phyloP scores from a whole-genome alignment of 2,329 filamentous ascomycete species.

The Dactylellina drechsleri region DNA sequence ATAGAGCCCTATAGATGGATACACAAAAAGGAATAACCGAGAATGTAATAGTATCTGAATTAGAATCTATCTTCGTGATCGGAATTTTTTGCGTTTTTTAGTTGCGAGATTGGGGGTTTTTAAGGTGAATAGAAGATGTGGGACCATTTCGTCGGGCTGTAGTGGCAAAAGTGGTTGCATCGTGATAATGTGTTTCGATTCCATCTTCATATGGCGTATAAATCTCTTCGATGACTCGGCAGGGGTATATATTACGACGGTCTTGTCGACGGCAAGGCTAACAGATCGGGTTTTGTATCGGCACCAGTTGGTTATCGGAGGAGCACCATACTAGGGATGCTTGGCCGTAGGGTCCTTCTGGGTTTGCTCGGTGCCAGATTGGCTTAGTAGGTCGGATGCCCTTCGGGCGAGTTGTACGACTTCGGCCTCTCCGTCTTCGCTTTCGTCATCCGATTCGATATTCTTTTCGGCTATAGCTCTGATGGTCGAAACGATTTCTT shows the following conservation, averaged over 20 bases:
- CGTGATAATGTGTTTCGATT: constrained; percentile 21
- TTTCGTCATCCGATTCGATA: constrained; percentile 81
- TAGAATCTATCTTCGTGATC: not conserved
- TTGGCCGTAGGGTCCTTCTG: constrained; percentile 73
- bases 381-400: constrained; percentile 85
- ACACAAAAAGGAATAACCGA: not conserved
- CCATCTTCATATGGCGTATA: constrained; percentile 34
- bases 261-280: constrained; percentile 10
- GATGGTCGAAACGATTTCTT: constrained; percentile 91
- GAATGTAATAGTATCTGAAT: too few species aligned
- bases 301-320: constrained; percentile 40
- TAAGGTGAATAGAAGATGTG: not conserved
- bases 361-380: constrained; percentile 76
- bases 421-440: constrained; percentile 59
- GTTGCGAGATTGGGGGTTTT: constrained; percentile 7
- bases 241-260: constrained; percentile 18
- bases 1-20: constrained; percentile 22
- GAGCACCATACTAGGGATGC: constrained; percentile 50
- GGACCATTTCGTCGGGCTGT: constrained; percentile 18
- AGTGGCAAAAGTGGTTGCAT: constrained; percentile 8
- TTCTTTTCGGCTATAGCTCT: constrained; percentile 89
- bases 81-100: not conserved
- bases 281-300: constrained; percentile 31
- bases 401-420: constrained; percentile 75
- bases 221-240: constrained; percentile 26